phyloP scores from a whole-genome alignment of 2,329 filamentous ascomycete species.

The Fulvia fulva region DNA sequence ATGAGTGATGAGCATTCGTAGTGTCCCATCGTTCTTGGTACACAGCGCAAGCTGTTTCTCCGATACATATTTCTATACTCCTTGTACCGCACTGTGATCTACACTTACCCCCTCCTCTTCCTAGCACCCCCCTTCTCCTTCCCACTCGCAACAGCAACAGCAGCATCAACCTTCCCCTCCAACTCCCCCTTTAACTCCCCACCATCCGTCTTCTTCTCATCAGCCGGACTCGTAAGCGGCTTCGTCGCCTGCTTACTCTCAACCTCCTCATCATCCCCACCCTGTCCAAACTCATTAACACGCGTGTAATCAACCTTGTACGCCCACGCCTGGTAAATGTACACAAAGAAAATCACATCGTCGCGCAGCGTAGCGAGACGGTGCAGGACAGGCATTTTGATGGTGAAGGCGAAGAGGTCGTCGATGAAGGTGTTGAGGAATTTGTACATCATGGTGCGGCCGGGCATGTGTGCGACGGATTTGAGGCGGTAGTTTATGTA shows the following conservation, averaged over 20 bases:
- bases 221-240: constrained; percentile 36
- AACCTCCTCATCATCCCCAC: constrained; percentile 79
- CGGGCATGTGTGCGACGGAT: constrained; percentile 91
- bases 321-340: constrained; percentile 88
- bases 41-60: too few species aligned
- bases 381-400: constrained; percentile 97
- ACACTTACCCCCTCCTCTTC: constrained; percentile 9
- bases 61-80: too few species aligned
- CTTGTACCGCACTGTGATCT: too few species aligned
- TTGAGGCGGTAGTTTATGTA: constrained; percentile 99
- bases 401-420: constrained; percentile 96
- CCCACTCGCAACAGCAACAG: constrained; percentile 5
- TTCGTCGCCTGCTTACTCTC: constrained; percentile 47
- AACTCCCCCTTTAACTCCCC: constrained; percentile 18
- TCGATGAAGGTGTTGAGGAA: constrained; percentile 99
- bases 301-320: constrained; percentile 89
- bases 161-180: constrained; percentile 8
- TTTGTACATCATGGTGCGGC: constrained; percentile 95
- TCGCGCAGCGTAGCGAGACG: constrained; percentile 87
- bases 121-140: constrained; percentile 15
- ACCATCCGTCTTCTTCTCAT: constrained; percentile 14
- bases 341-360: constrained; percentile 97
- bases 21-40: too few species aligned
- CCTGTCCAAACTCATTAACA: constrained; percentile 97
- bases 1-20: too few species aligned